Evolutionary conservation across 2,329 filamentous ascomycete species (phyloP).

Genomic region (Onygena corvina): DNA sequence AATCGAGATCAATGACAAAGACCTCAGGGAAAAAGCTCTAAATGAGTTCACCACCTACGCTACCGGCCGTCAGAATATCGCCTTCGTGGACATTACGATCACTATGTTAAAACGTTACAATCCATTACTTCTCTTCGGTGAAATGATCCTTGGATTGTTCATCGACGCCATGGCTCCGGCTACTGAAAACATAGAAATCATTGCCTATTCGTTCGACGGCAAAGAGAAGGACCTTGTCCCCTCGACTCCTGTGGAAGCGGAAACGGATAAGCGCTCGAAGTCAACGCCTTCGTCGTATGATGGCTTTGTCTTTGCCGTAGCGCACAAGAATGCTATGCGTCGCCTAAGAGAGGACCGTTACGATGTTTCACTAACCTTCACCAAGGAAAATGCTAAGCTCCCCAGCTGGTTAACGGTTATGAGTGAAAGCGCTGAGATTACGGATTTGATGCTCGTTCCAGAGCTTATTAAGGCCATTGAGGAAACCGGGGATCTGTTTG

Average conservation of each 20-base stretch:
- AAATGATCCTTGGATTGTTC: conserved; percentile 61
- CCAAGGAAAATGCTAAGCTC: conserved; percentile 84
- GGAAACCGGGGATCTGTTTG: conserved; percentile 64
- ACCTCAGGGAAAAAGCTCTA: conserved; percentile 76
- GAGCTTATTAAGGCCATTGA: conserved; percentile 72
- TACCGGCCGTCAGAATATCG: conserved; percentile 82
- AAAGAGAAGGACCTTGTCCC: conserved; percentile 71
- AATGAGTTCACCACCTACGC: conserved; percentile 81
- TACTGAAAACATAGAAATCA: conserved; percentile 61
- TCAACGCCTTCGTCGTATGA: conserved; percentile 56
- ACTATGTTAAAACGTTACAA: conserved; percentile 79
- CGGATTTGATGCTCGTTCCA: conserved; percentile 71
- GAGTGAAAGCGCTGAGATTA: conserved; percentile 94
- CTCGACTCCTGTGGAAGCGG: conserved; percentile 45
- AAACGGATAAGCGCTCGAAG: conserved; percentile 48
- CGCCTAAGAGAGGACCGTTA: conserved; percentile 82
- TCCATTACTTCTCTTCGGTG: conserved; percentile 54
- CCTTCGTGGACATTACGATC: conserved; percentile 77
- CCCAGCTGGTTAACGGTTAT: conserved; percentile 85
- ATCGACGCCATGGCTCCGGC: conserved; percentile 62
- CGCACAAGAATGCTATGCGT: conserved; percentile 93
- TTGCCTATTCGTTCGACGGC: conserved; percentile 81
- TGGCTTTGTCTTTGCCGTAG: conserved; percentile 85
- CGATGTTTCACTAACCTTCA: conserved; percentile 81
- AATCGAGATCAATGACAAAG: conserved; percentile 21